These are phyloP conservation scores for Globisporangium nodosum DNA, from an alignment of 352 stramenopile genomes.

Conservation along the genomic window DNA sequence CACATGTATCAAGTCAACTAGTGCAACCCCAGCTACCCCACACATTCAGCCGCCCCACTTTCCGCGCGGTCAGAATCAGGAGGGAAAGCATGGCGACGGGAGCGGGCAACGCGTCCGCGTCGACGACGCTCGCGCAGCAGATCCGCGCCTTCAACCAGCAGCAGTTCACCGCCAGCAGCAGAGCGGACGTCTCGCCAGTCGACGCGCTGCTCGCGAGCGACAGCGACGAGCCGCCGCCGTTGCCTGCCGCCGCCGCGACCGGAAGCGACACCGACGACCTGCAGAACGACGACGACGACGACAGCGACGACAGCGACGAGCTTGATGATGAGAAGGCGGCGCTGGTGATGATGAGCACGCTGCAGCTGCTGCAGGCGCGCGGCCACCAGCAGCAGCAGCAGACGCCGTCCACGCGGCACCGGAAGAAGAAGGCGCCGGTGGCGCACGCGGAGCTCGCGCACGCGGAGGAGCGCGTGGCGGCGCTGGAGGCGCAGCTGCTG, in stretches of 20 bases:
- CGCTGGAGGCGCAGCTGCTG: slow-evolving; percentile 49
- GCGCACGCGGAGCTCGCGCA: slow-evolving; percentile 33
- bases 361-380: slow-evolving; percentile 12
- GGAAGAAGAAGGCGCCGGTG: neutral
- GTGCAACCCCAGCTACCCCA: neutral
- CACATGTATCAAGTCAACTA: neutral
- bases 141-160: slow-evolving; percentile 12
- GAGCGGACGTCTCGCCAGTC: neutral
- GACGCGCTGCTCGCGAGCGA: slow-evolving; percentile 5
- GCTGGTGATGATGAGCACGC: slow-evolving; percentile 12
- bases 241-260: neutral
- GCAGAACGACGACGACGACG: neutral
- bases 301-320: slow-evolving; percentile 9
- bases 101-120: neutral
- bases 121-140: slow-evolving; percentile 5
- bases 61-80: neutral
- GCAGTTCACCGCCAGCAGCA: slow-evolving; percentile 1
- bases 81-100: too few species aligned
- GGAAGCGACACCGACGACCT: neutral
- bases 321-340: slow-evolving; percentile 10
- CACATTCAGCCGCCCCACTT: neutral
- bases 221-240: slow-evolving; percentile 1
- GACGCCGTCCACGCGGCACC: neutral
- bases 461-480: slow-evolving; percentile 45
- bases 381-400: neutral